Conservation (phyloP, 75 land plant genomes). For the Ceratopteris richardii region DNA sequence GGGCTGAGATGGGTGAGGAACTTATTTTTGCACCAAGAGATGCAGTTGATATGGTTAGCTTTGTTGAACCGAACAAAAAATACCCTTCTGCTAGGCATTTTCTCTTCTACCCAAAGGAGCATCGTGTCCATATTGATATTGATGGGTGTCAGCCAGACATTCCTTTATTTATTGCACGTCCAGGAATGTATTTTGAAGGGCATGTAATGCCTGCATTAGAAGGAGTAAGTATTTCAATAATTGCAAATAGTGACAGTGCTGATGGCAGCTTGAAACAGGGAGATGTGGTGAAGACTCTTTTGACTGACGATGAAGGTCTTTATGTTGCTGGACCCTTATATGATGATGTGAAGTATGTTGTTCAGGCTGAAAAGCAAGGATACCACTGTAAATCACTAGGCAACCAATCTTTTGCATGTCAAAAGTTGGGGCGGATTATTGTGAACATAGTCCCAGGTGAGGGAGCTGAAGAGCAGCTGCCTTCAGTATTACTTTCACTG, state of each 20-base stretch:
- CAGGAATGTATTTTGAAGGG: conserved; percentile 65
- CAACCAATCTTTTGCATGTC: conserved; percentile 62
- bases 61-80: conserved; percentile 13
- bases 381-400: conserved; percentile 59
- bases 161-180: conserved; percentile 58
- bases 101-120: conserved; percentile 78
- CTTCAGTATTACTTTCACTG: conserved; percentile 77
- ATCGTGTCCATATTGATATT: conserved; percentile 48
- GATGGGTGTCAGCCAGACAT: conserved; percentile 77
- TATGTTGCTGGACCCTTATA: conserved; percentile 79
- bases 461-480: conserved; percentile 51
- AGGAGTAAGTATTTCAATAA: conserved; percentile 53
- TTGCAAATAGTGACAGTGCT: conserved; percentile 41
- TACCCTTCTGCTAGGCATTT: conserved; percentile 7
- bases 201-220: conserved; percentile 62
- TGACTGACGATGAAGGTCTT: conserved; percentile 55
- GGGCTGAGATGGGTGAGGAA: conserved; percentile 66
- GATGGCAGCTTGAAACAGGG: conserved; percentile 44
- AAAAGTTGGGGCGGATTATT: conserved; percentile 80
- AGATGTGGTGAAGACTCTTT: conserved; percentile 49
- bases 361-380: conserved; percentile 76
- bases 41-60: neutral
- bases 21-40: conserved; percentile 59
- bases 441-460: conserved; percentile 50
- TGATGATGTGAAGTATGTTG: conserved; percentile 58